Base-by-base conservation (phyloP, 2,329 filamentous ascomycete genomes). In the Colletotrichum karsti region DNA sequence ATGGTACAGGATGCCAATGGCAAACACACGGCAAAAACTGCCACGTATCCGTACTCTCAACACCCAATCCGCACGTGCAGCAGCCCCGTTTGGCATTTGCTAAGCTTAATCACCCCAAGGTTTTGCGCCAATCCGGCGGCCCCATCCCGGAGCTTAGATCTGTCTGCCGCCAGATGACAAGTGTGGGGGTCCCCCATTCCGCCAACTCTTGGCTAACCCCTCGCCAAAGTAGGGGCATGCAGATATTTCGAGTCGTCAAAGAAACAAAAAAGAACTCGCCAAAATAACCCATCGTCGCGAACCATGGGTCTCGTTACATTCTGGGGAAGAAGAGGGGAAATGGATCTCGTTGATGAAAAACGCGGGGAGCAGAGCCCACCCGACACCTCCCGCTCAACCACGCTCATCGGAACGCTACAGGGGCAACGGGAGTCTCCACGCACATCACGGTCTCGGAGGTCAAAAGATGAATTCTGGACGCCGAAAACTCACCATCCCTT, bases 131-230 rank as follows among this genome's bases (percentile, higher is more conserved):
- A 68, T 56, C 65, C 46, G 60, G 48, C 39, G 63, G 65, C 48
- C 46, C 53, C 61, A 54, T 59, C 46, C 33, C 65, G 65, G 65
- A 68, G 53, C 54, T 65, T 65, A 68, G 65, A 68, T 68, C 65
- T 68, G 65, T 65, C 60, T 65, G 61, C 65, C 65, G 65, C 54
- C 18, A 64, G 61, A 68, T 68, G 65, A 66, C 54, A 65, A 58
- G 53, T 68, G 65, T 68, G 65, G 65, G 64, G 65, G 54, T 53
- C 18, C 46, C 22, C 60, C 50, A 55, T 63, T 42, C 53, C 26
- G 64, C 59, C 51, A 58, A 50, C 53, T 44, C 37, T 67, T 24
- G 26, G 35, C 37, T 7, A 54, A 50, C 54, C 46, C n/a, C 57
- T 30, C 30, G 35, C 28, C 9, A 41, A 50, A 26, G 50, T 26